A percentile compares a stretch with the other conserved stretches of the same genome.
phyloP scores from a whole-genome alignment of 306 rosid species.

The Fragaria ananassa region DNA sequence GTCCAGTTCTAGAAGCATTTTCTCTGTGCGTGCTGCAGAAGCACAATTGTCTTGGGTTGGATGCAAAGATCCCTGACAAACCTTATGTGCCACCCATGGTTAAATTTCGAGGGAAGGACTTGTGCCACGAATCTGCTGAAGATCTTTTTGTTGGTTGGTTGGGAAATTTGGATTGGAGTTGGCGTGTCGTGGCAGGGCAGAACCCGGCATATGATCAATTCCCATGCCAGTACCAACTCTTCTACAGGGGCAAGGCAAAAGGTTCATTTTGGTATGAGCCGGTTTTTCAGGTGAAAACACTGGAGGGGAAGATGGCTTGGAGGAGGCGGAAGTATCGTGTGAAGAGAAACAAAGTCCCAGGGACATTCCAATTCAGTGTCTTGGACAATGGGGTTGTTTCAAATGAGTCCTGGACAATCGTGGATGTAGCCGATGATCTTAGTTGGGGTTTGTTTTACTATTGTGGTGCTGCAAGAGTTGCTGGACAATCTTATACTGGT shows the following conservation, averaged over 20 bases:
- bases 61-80: constrained; percentile 63
- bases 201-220: constrained; percentile 87
- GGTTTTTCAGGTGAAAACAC: constrained; percentile 70
- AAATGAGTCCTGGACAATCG: constrained; percentile 85
- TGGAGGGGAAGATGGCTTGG: constrained; percentile 80
- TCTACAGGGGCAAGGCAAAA: constrained; percentile 77
- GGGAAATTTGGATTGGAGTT: constrained; percentile 75
- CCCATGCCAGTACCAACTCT: constrained; percentile 84
- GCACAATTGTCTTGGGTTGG: constrained; percentile 76
- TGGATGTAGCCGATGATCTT: constrained; percentile 67
- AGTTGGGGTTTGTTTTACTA: constrained; percentile 86
- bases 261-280: constrained; percentile 95
- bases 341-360: constrained; percentile 58
- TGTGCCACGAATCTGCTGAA: constrained; percentile 59
- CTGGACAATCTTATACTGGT: constrained; percentile 80
- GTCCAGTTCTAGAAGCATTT: constrained; percentile 70
- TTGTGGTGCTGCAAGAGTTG: constrained; percentile 79
- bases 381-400: constrained; percentile 87
- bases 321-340: constrained; percentile 78
- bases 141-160: constrained; percentile 85
- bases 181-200: constrained; percentile 88
- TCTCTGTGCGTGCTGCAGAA: constrained; percentile 88
- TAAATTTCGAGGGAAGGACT: constrained; percentile 41
- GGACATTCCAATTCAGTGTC: constrained; percentile 74
- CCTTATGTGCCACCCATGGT: constrained; percentile 60